A percentile compares a stretch with the other conserved stretches of the same genome.
Evolutionary conservation across 73 alveolate genomes (phyloP).

Genomic region (Diophrys sp.): DNA sequence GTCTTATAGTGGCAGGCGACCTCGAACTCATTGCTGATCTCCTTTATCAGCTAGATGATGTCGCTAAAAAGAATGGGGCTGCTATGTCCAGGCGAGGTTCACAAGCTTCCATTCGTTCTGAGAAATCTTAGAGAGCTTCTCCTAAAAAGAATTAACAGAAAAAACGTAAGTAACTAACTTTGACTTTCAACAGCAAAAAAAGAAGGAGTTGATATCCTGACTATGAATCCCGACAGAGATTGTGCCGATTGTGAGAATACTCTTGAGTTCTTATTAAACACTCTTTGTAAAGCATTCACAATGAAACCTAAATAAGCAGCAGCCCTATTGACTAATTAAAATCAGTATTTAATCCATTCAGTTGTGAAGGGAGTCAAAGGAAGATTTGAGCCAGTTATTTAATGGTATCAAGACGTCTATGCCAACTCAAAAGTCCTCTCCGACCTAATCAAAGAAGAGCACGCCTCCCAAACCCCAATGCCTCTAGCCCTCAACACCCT

Average conservation of each 20-base stretch:
- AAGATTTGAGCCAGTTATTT: conserved; percentile 67
- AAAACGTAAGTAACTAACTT: conserved; percentile 5
- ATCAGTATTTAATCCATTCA: conserved; percentile 76
- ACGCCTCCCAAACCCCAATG: conserved; percentile 26
- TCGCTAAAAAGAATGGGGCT: background rate
- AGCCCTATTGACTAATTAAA: conserved; percentile 77
- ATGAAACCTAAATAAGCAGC: conserved; percentile 84
- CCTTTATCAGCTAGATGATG: background rate
- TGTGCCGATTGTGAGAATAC: conserved; percentile 47
- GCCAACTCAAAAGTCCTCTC: conserved; percentile 48
- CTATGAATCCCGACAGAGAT: conserved; percentile 57
- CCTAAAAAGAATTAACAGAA: conserved; percentile 17
- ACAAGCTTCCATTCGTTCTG: background rate
- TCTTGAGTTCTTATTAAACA: conserved; percentile 54
- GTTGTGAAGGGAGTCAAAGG: conserved; percentile 88
- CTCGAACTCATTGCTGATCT: conserved; percentile 6
- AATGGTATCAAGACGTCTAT: conserved; percentile 68
- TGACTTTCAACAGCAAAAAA: conserved; percentile 13
- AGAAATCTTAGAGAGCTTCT: conserved; percentile 8
- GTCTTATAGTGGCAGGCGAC: conserved; percentile 67
- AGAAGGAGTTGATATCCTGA: conserved; percentile 65
- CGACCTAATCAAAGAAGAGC: conserved; percentile 32
- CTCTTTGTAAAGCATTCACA: conserved; percentile 49
- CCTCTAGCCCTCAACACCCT: conserved; percentile 48
- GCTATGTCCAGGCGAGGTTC: background rate